phyloP scores from a whole-genome alignment of 352 stramenopile genomes.

The Pythium catenulatum region DNA sequence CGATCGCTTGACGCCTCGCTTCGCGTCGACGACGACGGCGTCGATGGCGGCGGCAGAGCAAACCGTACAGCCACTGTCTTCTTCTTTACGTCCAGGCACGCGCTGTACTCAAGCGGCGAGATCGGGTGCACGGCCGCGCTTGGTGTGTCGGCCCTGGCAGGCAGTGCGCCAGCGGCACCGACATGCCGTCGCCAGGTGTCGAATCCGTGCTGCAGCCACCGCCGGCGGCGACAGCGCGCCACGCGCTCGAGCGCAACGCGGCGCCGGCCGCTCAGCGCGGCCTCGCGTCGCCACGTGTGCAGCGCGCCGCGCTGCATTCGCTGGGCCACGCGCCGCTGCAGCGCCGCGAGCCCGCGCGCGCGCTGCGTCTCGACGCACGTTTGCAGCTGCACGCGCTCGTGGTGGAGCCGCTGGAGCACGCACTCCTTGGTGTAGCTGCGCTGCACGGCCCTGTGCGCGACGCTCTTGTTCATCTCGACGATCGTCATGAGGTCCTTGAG shows the following conservation, averaged over 20 bases:
- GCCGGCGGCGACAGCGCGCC: background rate
- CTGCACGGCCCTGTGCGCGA: constrained; percentile 69
- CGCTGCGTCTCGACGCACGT: constrained; percentile 54
- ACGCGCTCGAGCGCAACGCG: background rate
- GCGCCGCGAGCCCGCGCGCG: constrained; percentile 31
- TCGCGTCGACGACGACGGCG: background rate
- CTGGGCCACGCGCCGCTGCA: constrained; percentile 48
- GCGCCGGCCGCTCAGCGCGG: background rate
- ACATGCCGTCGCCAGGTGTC: too few relatives aligned
- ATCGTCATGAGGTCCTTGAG: constrained; percentile 83
- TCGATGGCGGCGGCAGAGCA: background rate
- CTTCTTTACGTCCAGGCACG: too few relatives aligned
- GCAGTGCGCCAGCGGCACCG: too few relatives aligned
- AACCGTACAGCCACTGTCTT: too few relatives aligned
- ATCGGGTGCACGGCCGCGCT: background rate
- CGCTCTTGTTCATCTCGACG: constrained; percentile 81
- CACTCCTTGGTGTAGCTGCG: constrained; percentile 66
- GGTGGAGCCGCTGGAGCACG: constrained; percentile 55
- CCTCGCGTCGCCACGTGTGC: constrained; percentile 2
- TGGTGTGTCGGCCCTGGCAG: background rate
- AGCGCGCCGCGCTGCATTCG: constrained; percentile 56
- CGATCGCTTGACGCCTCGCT: constrained; percentile 18
- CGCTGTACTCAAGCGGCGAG: background rate
- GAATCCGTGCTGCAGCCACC: background rate
- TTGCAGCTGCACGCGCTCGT: constrained; percentile 60